Base-by-base conservation (phyloP, 2,329 filamentous ascomycete genomes). In the Lachnellula hyalina region DNA sequence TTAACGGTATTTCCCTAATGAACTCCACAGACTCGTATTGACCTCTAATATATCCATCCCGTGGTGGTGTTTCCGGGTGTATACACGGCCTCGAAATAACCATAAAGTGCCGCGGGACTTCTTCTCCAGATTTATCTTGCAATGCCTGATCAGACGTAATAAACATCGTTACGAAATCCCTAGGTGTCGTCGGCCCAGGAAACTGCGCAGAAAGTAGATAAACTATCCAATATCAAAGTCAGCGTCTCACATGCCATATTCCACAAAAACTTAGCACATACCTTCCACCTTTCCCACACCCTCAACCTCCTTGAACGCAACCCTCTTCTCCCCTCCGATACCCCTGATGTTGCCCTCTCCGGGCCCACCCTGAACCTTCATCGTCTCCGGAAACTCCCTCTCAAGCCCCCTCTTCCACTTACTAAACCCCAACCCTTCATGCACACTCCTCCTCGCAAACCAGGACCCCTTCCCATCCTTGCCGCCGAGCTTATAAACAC, bases 21-120 rank as follows among this genome's bases (percentile, higher is more conserved):
- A 96, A 79, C 71, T 97, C 93, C 15, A 96, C 87, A 1, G 89
- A 95, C 74, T 96, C 92, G 64, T 96, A 97, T 60, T 85, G 79
- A 3, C 92, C 93, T 41, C 90, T 81, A 48, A 96, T 89, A 68
- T 86, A 93, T 15, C 89, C 89, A 55, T 81, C 74, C 9, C 86
- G 78, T 12, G 80, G 78, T 19, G 86, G 85, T 35, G 87, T 86
- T 55, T 90, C 83, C 0, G 86, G 84, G 68, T 96, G 91, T 19
- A 80, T 72, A 65, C 90, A 89, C 1, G 93, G 93, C 70, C 88
- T 91, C 2, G 91, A 96, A 3, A 96, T 82, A 52, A 96, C 81
- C 79, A 96, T 90, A 70, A 85, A 95, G 66, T 92, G 87, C 59
- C 88, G 76, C 8, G 83, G 82, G 38, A 63, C 71, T 71, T 71